A percentile compares a stretch with the other conserved stretches of the same genome.
phyloP scores from a whole-genome alignment of 768 basidiomycete genomes.

The Kwoniella mangroviensis region DNA sequence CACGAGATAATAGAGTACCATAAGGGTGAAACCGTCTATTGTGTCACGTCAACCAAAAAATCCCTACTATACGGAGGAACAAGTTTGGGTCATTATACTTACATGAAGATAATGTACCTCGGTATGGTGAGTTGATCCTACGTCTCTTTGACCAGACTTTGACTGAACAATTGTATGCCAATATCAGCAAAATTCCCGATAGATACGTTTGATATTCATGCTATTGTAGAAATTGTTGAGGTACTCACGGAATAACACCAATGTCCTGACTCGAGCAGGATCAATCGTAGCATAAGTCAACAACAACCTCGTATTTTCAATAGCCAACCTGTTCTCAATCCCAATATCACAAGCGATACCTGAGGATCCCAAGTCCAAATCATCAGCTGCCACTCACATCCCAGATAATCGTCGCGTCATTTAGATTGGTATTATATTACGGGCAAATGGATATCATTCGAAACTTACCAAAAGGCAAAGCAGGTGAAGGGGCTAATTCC shows the following conservation, averaged over 20 bases:
- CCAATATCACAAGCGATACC: constrained; percentile 99
- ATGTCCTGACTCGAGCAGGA: constrained; percentile 85
- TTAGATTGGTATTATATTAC: too few relatives aligned
- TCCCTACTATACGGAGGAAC: background rate
- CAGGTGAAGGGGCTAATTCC: constrained; percentile 70
- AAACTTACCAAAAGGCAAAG: constrained; percentile 53
- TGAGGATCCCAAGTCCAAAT: constrained; percentile 44
- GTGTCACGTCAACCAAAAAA: background rate
- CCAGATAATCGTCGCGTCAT: too few relatives aligned
- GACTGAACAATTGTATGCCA: constrained; percentile 62
- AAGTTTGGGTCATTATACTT: constrained; percentile 9
- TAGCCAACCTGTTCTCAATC: constrained; percentile 93
- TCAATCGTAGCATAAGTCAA: constrained; percentile 98
- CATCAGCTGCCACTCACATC: too few relatives aligned
- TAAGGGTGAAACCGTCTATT: constrained; percentile 86
- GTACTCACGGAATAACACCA: constrained; percentile 92
- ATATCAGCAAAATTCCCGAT: too few relatives aligned
- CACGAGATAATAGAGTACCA: constrained; percentile 96
- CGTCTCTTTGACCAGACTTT: constrained; percentile 99
- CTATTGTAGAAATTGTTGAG: too few relatives aligned
- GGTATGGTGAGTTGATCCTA: constrained; percentile 98
- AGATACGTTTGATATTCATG: too few relatives aligned
- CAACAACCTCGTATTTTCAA: constrained; percentile 94
- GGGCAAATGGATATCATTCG: too few relatives aligned
- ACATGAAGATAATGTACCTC: constrained; percentile 90